Evolutionary conservation across 495 filamentous ascomycete species (phyloP).

Genomic region (Hypoxylon rickii): DNA sequence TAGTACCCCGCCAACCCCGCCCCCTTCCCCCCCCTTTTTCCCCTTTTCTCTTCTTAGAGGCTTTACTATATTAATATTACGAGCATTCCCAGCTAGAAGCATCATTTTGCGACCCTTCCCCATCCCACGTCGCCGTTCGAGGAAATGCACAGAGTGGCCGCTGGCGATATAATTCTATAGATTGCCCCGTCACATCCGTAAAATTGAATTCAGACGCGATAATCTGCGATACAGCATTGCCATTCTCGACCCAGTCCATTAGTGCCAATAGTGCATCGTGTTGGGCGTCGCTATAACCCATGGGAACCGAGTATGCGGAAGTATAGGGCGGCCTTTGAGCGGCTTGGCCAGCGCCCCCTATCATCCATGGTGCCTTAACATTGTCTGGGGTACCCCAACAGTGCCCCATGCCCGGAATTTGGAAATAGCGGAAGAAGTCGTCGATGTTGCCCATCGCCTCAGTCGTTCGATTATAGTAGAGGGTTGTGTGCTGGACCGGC

Average conservation of each 20-base stretch:
- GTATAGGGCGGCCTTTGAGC: conserved; percentile 35
- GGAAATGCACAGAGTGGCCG: conserved; percentile 51
- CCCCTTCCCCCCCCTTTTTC: too few species aligned
- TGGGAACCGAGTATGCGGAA: conserved; percentile 36
- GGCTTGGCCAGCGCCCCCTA: conserved; percentile 46
- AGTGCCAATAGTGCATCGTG: conserved; percentile 55
- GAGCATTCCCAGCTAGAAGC: conserved; percentile 35
- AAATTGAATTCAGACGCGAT: conserved; percentile 48
- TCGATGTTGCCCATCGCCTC: conserved; percentile 39
- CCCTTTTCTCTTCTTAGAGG: too few species aligned
- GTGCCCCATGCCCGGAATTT: conserved; percentile 51
- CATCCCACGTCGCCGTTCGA: conserved; percentile 26
- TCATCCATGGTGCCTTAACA: conserved; percentile 52
- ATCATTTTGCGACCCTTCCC: conserved; percentile 25
- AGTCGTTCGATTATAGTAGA: conserved; percentile 47
- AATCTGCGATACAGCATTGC: conserved; percentile 41
- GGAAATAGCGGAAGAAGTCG: conserved; percentile 48
- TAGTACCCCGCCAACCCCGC: too few species aligned
- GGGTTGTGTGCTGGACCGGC: conserved; percentile 45
- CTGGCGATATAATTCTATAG: conserved; percentile 44
- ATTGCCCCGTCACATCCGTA: conserved; percentile 28
- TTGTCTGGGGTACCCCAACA: conserved; percentile 40
- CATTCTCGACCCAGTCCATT: conserved; percentile 59
- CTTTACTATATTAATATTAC: conserved; percentile 10
- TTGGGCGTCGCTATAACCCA: conserved; percentile 47